These are phyloP conservation scores for Neonectria neomacrospora DNA, from an alignment of 2,329 filamentous ascomycete species.

Conservation along the genomic window DNA sequence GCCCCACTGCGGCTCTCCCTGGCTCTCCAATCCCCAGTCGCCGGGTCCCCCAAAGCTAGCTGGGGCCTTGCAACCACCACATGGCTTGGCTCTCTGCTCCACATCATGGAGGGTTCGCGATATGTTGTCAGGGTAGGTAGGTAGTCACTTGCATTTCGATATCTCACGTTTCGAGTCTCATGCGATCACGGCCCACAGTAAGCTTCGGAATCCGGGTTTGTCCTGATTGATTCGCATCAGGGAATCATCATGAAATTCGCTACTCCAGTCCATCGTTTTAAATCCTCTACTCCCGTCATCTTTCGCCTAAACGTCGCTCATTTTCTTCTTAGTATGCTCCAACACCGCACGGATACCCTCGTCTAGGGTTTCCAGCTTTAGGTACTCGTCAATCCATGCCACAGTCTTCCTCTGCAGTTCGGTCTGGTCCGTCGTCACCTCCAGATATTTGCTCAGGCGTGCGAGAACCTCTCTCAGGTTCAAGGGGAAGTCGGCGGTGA, in stretches of 20 bases:
- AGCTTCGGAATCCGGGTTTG: neutral
- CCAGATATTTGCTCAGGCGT: conserved; percentile 65
- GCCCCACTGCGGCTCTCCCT: conserved; percentile 36
- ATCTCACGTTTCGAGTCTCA: neutral
- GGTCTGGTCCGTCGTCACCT: conserved; percentile 57
- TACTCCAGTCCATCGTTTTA: conserved; percentile 8
- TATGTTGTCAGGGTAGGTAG: neutral
- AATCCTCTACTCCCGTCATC: neutral
- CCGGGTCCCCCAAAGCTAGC: conserved; percentile 39
- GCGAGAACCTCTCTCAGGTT: conserved; percentile 74
- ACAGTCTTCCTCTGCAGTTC: conserved; percentile 60
- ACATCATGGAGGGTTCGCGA: neutral
- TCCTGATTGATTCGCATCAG: conserved; percentile 7
- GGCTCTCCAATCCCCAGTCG: conserved; percentile 33
- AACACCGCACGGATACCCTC: conserved; percentile 66
- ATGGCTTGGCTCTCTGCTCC: conserved; percentile 1
- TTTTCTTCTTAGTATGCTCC: conserved; percentile 59
- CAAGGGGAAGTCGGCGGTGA: conserved; percentile 77
- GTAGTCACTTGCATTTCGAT: neutral
- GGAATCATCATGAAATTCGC: conserved; percentile 5
- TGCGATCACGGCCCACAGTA: neutral
- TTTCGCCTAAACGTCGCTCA: conserved; percentile 29
- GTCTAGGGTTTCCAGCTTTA: conserved; percentile 63
- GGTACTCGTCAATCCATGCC: conserved; percentile 65
- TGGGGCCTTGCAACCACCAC: conserved; percentile 40